Conservation (phyloP, 108 stramenopile species). For the Cyclotella atomus region DNA sequence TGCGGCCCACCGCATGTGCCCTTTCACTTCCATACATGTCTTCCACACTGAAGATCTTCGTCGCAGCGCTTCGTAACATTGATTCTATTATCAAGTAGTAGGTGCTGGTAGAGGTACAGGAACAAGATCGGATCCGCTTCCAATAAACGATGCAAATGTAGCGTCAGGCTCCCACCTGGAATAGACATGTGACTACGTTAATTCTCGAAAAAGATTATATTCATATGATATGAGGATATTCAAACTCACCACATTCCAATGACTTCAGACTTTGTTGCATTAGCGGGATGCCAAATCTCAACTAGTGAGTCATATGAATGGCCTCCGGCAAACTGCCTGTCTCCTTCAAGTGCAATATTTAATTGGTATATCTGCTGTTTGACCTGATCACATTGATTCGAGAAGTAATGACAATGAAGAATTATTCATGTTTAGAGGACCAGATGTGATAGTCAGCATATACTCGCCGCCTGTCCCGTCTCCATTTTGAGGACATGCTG, state of each 20-base stretch:
- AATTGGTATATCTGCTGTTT: background rate
- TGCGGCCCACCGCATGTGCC: background rate
- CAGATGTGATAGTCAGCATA: too few relatives aligned
- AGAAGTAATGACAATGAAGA: too few relatives aligned
- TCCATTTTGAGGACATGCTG: too few relatives aligned
- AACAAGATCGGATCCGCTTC: background rate
- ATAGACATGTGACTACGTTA: too few relatives aligned
- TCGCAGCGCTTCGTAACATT: background rate
- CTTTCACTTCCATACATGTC: background rate
- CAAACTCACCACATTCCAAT: background rate
- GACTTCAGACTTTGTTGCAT: background rate
- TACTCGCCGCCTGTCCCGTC: too few relatives aligned
- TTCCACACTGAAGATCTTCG: background rate
- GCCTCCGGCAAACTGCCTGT: background rate
- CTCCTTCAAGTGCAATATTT: background rate
- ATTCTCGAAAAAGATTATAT: too few relatives aligned
- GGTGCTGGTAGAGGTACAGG: background rate
- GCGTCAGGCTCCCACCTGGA: background rate
- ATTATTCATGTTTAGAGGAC: too few relatives aligned
- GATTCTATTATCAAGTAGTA: background rate
- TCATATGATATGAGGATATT: too few relatives aligned
- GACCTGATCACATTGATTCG: background rate
- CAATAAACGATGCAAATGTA: background rate
- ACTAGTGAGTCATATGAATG: background rate
- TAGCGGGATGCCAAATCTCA: background rate